Conservation (phyloP, 2,329 filamentous ascomycete species). For the Rhynchosporium graminicola region DNA sequence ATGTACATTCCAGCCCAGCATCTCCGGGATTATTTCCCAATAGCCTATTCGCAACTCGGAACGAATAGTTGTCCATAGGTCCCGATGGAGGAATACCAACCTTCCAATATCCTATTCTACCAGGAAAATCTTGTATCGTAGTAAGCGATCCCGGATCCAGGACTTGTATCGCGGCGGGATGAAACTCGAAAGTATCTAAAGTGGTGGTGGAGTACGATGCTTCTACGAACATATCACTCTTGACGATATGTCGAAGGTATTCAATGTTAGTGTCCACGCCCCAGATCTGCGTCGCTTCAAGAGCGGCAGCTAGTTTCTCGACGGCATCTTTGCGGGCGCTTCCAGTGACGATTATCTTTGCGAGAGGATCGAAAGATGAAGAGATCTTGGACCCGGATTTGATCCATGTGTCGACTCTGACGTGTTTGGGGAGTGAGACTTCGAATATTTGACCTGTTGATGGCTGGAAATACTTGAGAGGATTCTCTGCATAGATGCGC, state of each 20-base stretch:
- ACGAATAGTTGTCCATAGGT: slow-evolving; percentile 18
- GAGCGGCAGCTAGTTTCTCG: neutral
- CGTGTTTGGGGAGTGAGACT: neutral
- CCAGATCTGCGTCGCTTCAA: slow-evolving; percentile 4
- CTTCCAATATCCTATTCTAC: slow-evolving; percentile 13
- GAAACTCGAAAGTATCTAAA: slow-evolving; percentile 12
- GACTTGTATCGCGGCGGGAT: slow-evolving; percentile 13
- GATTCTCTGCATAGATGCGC: slow-evolving; percentile 17
- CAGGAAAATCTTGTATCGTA: slow-evolving; percentile 18
- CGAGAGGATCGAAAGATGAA: slow-evolving; percentile 13
- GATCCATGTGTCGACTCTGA: slow-evolving; percentile 14
- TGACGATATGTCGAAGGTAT: slow-evolving; percentile 13
- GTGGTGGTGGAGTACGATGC: slow-evolving; percentile 11
- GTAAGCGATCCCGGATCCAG: slow-evolving; percentile 13
- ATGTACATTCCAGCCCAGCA: slow-evolving; percentile 14
- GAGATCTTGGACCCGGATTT: slow-evolving; percentile 3
- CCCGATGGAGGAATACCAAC: slow-evolving; percentile 16
- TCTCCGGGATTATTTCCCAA: slow-evolving; percentile 2
- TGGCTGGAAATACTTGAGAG: slow-evolving; percentile 11
- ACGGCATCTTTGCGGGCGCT: slow-evolving; percentile 8
- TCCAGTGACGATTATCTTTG: slow-evolving; percentile 13
- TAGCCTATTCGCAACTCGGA: slow-evolving; percentile 16
- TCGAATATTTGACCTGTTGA: slow-evolving; percentile 6
- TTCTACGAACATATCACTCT: slow-evolving; percentile 1
- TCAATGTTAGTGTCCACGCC: slow-evolving; percentile 13